Base-by-base conservation (phyloP, 139 green algal genomes). In the Auxenochlorella pyrenoidosa region DNA sequence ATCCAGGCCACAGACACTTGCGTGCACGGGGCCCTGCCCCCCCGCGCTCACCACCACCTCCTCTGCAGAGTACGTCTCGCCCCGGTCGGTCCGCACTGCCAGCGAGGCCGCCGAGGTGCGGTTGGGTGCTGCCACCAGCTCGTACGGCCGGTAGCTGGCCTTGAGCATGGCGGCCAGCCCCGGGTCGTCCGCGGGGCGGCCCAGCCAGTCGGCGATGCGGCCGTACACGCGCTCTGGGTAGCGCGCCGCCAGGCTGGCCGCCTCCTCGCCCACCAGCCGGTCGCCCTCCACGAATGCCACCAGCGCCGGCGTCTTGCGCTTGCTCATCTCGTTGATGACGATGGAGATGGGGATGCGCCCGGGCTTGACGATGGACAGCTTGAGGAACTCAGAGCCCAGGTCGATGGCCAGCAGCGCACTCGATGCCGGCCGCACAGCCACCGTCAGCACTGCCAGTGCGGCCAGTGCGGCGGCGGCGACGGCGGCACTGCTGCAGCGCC, bases 321-420 rank as follows among this genome's bases (percentile, higher is more conserved):
- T 98, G 84, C 88, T 96, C 90, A 99, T 97, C 83, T 99, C 98
- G 85, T 99, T 99, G 41, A 95, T 95, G 16, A 98, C 98, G 51
- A 99, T 93, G 24, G 80, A 90, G 66, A 98, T 97, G 47, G 96
- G 96, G 24, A 94, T 95, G 34, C 91, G 87, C 12, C 96, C 96
- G 18, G 96, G 93, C 88, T 97, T 97, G 24, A 99, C 95, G 10
- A 99, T 88, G 22, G 93, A 95, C 1, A 99, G 94, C 82, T 99
- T 99, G 3, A 99, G 72, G 84, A 91, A 97, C 87, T 99, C 97
- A 19, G 91, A 93, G 75, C 97, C 97, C 36, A 98, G 89, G 83
- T 99, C 97, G 10, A 99, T 93, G 18, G 96, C 95, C 90, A 98
- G 58, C 84, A 88, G 75, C 28, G 84, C 75, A 26, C 58, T 59